Conservation (phyloP, 257 asterid species). For the Nicotiana sylvestris region DNA sequence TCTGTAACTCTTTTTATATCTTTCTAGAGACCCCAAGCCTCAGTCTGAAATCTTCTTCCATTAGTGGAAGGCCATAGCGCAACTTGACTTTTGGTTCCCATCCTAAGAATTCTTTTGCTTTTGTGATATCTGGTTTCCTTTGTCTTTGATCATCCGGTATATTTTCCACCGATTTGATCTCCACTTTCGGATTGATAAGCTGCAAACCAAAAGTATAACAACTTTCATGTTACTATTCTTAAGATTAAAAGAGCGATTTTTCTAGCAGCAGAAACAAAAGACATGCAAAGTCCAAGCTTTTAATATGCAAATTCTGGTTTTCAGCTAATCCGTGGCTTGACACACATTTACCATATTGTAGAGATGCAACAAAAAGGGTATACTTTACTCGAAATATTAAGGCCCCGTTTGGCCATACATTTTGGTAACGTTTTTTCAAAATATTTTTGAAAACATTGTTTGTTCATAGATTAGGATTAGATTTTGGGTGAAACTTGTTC, state of each 20-base stretch:
- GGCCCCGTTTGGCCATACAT: too few relatives aligned
- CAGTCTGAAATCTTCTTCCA: conserved; percentile 88
- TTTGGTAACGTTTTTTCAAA: too few relatives aligned
- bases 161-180: conserved; percentile 72
- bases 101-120: conserved; percentile 76
- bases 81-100: conserved; percentile 91
- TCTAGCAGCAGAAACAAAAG: background rate
- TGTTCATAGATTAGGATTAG: too few relatives aligned
- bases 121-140: conserved; percentile 82
- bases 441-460: too few relatives aligned
- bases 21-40: conserved; percentile 62
- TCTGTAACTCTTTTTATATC: conserved; percentile 3
- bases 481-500: too few relatives aligned
- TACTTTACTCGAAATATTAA: background rate
- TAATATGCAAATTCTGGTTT: background rate
- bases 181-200: conserved; percentile 79
- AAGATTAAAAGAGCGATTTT: too few relatives aligned
- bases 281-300: background rate
- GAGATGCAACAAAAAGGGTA: background rate
- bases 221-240: background rate
- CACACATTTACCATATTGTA: background rate
- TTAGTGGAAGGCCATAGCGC: conserved; percentile 80
- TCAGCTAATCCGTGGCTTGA: too few relatives aligned
- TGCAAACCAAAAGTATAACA: conserved; percentile 14
- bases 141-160: conserved; percentile 97